Evolutionary conservation across 169 alveolate genomes (phyloP).

Genomic region (Sarcocystis neurona): DNA sequence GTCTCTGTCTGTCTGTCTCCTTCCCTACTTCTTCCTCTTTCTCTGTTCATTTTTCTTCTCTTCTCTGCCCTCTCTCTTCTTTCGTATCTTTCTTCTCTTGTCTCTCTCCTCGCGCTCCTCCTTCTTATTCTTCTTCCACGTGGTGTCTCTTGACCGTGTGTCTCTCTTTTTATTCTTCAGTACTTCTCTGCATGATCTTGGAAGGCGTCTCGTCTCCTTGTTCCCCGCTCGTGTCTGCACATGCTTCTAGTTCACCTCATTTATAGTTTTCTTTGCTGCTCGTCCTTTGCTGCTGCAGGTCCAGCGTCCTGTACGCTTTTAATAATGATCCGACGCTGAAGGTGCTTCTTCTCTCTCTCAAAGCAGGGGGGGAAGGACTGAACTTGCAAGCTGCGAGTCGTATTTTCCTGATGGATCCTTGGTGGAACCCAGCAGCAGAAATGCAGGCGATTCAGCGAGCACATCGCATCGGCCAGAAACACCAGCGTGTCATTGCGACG

Average conservation of each 20-base stretch:
- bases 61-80: too few relatives aligned
- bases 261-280: not conserved
- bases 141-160: too few relatives aligned
- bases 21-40: not conserved
- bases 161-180: not conserved
- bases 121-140: not conserved
- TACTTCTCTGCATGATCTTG: not conserved
- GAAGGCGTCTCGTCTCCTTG: too few relatives aligned
- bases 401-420: constrained; percentile 95
- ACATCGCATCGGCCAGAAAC: constrained; percentile 94
- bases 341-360: constrained; percentile 87
- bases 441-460: constrained; percentile 97
- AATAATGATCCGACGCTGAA: constrained; percentile 79
- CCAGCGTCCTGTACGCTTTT: constrained; percentile 82
- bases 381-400: constrained; percentile 96
- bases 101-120: not conserved
- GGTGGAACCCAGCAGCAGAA: constrained; percentile 99
- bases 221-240: too few relatives aligned
- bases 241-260: not conserved
- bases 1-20: not conserved
- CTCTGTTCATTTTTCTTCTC: too few relatives aligned
- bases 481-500: constrained; percentile 89
- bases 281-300: constrained; percentile 64
- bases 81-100: not conserved
- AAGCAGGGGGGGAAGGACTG: constrained; percentile 99